Base-by-base conservation (phyloP, 169 alveolate genomes). In the Eimeria tenella region DNA sequence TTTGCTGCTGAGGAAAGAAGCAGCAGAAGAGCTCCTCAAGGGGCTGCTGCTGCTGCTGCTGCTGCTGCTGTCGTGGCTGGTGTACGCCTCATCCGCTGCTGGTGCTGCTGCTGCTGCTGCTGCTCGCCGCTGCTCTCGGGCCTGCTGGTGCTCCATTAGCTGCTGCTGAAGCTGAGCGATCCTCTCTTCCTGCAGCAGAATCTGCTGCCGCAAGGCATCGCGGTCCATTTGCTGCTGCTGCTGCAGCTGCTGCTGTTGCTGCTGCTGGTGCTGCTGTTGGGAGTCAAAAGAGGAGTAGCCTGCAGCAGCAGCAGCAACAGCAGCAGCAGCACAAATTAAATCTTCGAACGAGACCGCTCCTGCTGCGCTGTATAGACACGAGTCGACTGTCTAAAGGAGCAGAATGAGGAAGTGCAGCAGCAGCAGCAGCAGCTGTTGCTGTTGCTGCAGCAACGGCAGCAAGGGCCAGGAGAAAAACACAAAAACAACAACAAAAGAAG, bases 261-360 rank as follows among this genome's bases (percentile, higher is more conserved):
- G 42, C 42, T 31, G 42, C 42, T 31, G 42, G 42, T 31, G 42
- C 42, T 31, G 42, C 42, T 31, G 42, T 31, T 31, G 42, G 42
- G 42, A 31, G 42, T 31, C 42, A 31, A 31, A 31, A 31, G 42
- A 31, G 42, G 42, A 2, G 42, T 31, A 31, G 42, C 42, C 42
- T 31, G 42, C 74, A 63, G 9, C n/a, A 63, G 74, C 74, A 63
- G 74, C 74, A 63, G 74, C 74, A 63, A 25, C 74, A 63, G 74
- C 74, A 63, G 74, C 74, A 63, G 23, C n/a, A 63, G 74, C 74
- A n/a, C n/a, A n/a, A n/a, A n/a, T n/a, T n/a, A n/a, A n/a, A n/a
- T n/a, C n/a, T n/a, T n/a, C n/a, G n/a, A n/a, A n/a, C n/a, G n/a
- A n/a, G n/a, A n/a, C n/a, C n/a, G n/a, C n/a, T n/a, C n/a, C n/a